These are phyloP conservation scores for Pisolithus microcarpus DNA, from an alignment of 768 basidiomycete genomes.

Conservation along the genomic window DNA sequence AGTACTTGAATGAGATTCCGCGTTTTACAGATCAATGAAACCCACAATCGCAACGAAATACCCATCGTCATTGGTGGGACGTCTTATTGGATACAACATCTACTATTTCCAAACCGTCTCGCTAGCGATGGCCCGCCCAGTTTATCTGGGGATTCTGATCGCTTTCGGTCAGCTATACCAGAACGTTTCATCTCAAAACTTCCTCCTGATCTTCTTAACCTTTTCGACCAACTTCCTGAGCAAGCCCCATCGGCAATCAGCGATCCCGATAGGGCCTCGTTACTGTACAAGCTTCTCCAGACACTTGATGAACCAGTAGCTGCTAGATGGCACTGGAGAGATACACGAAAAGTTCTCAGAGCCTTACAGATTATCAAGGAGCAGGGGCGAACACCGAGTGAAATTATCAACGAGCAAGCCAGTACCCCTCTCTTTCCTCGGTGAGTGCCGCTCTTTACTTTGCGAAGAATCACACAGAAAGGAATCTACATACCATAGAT, in stretches of 20 bases:
- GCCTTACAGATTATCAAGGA: constrained; percentile 74
- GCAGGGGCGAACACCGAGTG: constrained; percentile 55
- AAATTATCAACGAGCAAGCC: constrained; percentile 61
- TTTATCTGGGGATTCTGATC: constrained; percentile 1
- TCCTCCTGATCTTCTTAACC: constrained; percentile 37
- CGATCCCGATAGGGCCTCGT: constrained; percentile 50
- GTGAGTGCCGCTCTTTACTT: constrained; percentile 26
- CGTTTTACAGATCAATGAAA: constrained; percentile 59
- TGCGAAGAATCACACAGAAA: background rate
- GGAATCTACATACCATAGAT: constrained; percentile 39
- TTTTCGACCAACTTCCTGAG: constrained; percentile 55
- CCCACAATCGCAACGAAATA: constrained; percentile 52
- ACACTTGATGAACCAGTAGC: constrained; percentile 69
- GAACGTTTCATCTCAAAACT: constrained; percentile 37
- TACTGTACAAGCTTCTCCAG: constrained; percentile 59
- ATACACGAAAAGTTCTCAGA: constrained; percentile 83
- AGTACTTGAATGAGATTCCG: constrained; percentile 2
- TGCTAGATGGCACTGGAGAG: constrained; percentile 91
- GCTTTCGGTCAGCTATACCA: constrained; percentile 31
- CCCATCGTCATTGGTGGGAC: constrained; percentile 96
- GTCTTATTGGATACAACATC: constrained; percentile 95
- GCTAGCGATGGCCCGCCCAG: constrained; percentile 20
- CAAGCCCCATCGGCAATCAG: constrained; percentile 49
- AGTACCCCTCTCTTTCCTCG: constrained; percentile 39
- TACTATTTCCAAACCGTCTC: constrained; percentile 80